Evolutionary conservation across 192 early-diverging fungal genomes (phyloP).

Genomic region (Coemansia erecta): DNA sequence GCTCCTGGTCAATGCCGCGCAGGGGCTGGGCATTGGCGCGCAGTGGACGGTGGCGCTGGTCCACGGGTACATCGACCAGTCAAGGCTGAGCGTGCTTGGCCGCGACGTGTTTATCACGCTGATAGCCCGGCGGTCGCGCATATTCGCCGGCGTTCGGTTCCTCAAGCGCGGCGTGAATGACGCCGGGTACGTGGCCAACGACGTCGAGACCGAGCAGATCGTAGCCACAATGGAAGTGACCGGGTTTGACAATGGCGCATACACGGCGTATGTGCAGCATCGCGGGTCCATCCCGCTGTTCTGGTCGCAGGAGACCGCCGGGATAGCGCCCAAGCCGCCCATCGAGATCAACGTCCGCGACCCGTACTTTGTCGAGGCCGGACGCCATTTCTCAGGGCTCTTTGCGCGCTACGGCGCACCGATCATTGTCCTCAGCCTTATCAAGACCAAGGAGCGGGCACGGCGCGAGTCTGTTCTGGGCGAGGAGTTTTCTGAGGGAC

Average conservation of each 20-base stretch:
- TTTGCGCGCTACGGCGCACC: conserved; percentile 90
- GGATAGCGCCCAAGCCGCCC: conserved; percentile 91
- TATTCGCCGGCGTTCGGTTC: conserved; percentile 95
- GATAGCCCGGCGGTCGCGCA: conserved; percentile 90
- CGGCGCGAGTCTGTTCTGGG: conserved; percentile 82
- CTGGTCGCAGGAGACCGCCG: conserved; percentile 93
- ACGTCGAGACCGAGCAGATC: conserved; percentile 99
- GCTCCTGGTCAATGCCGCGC: conserved; percentile 56
- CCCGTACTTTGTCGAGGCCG: conserved; percentile 90
- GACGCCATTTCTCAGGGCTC: conserved; percentile 90
- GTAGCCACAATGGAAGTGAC: conserved; percentile 88
- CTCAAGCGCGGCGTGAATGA: conserved; percentile 94
- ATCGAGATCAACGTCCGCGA: conserved; percentile 88
- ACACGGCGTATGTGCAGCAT: conserved; percentile 95
- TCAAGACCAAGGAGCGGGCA: conserved; percentile 93
- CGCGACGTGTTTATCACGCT: conserved; percentile 89
- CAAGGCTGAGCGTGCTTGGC: conserved; percentile 87
- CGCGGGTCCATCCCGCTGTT: conserved; percentile 94
- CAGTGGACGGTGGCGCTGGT: conserved; percentile 61
- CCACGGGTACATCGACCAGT: conserved; percentile 98
- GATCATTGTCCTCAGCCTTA: conserved; percentile 89
- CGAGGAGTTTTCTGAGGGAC: conserved; percentile 77
- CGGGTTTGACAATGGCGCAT: conserved; percentile 80
- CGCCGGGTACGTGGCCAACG: conserved; percentile 96
- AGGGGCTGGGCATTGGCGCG: conserved; percentile 21